Conservation (phyloP, 805 yeast species). For the Schwanniomyces vanrijiae region DNA sequence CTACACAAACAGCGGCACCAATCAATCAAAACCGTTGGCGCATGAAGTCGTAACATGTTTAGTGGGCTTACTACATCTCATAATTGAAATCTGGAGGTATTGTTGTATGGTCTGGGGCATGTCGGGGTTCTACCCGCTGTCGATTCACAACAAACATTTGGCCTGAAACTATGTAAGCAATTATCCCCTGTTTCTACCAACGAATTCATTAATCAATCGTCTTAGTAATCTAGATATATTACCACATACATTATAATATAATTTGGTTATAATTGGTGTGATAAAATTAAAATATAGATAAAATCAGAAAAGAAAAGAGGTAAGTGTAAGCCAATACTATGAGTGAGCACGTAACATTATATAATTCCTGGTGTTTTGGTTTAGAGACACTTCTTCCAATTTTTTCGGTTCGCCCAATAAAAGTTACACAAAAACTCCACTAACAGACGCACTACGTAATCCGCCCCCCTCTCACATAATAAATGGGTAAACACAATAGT, state of each 20-base stretch:
- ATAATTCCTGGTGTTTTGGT: conserved; percentile 8
- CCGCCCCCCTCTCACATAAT: background rate
- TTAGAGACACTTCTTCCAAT: conserved; percentile 7
- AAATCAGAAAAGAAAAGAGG: background rate
- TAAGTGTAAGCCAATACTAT: background rate
- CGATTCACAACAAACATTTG: background rate
- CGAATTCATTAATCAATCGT: background rate
- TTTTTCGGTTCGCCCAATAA: conserved; percentile 2
- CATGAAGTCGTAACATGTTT: background rate
- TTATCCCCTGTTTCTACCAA: background rate
- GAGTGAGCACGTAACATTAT: conserved; percentile 2
- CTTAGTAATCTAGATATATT: background rate
- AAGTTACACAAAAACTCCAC: conserved; percentile 1
- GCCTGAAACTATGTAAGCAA: background rate
- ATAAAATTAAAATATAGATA: background rate
- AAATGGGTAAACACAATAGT: background rate
- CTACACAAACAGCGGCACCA: background rate
- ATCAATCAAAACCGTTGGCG: background rate
- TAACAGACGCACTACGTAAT: background rate
- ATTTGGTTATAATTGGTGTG: conserved; percentile 1
- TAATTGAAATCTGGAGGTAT: background rate
- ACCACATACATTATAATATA: conserved; percentile 1
- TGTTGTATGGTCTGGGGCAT: background rate
- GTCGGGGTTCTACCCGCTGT: background rate
- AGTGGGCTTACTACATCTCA: background rate